Conservation (phyloP, 164 flowering plant species). For the Buxus sempervirens region DNA sequence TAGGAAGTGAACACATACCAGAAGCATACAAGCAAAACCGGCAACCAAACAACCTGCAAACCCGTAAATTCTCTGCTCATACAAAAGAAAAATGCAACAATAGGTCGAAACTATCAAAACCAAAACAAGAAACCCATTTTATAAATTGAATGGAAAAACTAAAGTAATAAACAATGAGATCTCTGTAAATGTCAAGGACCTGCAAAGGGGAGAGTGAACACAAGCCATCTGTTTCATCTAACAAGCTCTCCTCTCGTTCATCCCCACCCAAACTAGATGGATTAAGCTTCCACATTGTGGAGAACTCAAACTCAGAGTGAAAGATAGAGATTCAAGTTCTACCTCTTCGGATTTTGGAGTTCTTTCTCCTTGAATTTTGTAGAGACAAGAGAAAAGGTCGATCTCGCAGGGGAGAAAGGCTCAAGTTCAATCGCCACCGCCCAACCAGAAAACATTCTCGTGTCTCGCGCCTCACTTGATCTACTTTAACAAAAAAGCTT, state of each 20-base stretch:
- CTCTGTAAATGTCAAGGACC: conserved; percentile 22
- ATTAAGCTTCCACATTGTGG: conserved; percentile 49
- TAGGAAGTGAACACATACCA: too few species aligned
- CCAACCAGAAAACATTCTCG: too few species aligned
- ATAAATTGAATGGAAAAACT: neutral
- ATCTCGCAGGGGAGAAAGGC: too few species aligned
- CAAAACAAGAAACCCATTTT: neutral
- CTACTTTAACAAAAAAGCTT: too few species aligned
- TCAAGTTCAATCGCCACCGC: too few species aligned
- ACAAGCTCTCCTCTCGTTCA: conserved; percentile 34
- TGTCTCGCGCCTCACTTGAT: too few species aligned
- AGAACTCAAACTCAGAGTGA: neutral
- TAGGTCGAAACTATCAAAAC: neutral
- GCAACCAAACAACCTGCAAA: conserved; percentile 55
- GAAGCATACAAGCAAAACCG: conserved; percentile 53
- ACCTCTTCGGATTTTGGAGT: too few species aligned
- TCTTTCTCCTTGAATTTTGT: too few species aligned
- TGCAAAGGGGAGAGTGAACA: conserved; percentile 57
- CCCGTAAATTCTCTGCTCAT: conserved; percentile 59
- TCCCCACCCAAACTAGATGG: conserved; percentile 28
- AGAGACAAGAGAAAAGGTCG: too few species aligned
- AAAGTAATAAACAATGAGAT: neutral
- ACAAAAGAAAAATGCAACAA: conserved; percentile 1
- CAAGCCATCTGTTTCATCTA: conserved; percentile 43
- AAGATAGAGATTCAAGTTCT: too few species aligned